Evolutionary conservation across 2,329 filamentous ascomycete species (phyloP).

Genomic region (Aspergillus oerlinghausenensis): DNA sequence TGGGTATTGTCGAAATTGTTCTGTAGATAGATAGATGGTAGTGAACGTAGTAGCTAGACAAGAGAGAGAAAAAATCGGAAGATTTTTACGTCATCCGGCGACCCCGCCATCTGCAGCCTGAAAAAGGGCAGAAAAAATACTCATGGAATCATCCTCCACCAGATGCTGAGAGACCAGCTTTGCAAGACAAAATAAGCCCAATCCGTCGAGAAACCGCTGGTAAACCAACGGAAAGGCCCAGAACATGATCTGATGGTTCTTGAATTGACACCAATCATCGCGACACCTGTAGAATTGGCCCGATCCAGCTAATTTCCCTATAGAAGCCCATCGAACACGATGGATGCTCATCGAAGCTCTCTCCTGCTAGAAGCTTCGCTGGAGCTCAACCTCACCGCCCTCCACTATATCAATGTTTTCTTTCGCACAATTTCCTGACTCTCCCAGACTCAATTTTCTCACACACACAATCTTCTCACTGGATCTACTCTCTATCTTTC

Average conservation of each 20-base stretch:
- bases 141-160: not conserved
- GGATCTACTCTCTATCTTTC: not conserved
- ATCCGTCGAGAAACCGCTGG: not conserved
- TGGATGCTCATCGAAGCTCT: conserved; percentile 35
- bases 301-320: conserved; percentile 1
- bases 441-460: not conserved
- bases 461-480: not conserved
- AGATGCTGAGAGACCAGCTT: not conserved
- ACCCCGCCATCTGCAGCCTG: conserved; percentile 1
- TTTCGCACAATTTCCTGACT: conserved; percentile 20
- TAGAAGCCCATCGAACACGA: conserved; percentile 31
- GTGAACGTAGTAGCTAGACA: not conserved
- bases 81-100: conserved; percentile 6
- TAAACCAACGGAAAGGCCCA: conserved; percentile 7
- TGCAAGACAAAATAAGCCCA: not conserved
- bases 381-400: conserved; percentile 36
- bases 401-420: conserved; percentile 37
- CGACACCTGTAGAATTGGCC: conserved; percentile 1
- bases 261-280: conserved; percentile 3
- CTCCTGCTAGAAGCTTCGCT: conserved; percentile 40
- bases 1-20: not conserved
- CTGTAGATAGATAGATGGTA: too few relatives aligned
- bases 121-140: not conserved
- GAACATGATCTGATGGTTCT: conserved; percentile 7
- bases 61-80: not conserved